phyloP scores from a whole-genome alignment of 2,329 filamentous ascomycete species.

The Capronia coronata region DNA sequence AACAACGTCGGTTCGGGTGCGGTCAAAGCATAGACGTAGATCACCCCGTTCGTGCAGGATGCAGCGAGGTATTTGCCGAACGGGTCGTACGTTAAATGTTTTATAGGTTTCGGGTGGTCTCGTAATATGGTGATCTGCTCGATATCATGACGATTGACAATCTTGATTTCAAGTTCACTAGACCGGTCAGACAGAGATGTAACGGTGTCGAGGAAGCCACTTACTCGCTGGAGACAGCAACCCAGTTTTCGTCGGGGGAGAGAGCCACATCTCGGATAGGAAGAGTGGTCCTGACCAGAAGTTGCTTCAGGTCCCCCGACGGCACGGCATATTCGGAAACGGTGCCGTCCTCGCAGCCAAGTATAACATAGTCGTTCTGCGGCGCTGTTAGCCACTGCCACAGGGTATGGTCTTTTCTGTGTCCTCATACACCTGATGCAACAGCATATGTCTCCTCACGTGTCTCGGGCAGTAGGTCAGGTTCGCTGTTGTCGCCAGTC shows the following conservation, averaged over 20 bases:
- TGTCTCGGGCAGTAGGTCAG: constrained; percentile 83
- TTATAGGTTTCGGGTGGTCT: constrained; percentile 80
- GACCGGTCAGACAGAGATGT: constrained; percentile 4
- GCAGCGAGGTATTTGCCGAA: constrained; percentile 68
- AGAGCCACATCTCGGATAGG: constrained; percentile 81
- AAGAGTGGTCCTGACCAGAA: constrained; percentile 75
- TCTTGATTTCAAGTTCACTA: constrained; percentile 77
- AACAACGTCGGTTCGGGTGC: constrained; percentile 74
- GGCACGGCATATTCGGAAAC: constrained; percentile 86
- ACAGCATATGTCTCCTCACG: constrained; percentile 79
- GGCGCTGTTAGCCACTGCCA: constrained; percentile 5
- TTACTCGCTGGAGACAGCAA: constrained; percentile 88
- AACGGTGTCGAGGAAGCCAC: constrained; percentile 29
- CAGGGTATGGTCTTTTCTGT: background rate
- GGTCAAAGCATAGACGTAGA: constrained; percentile 83
- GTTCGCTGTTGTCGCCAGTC: constrained; percentile 86
- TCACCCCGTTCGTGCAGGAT: constrained; percentile 78
- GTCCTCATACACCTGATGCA: constrained; percentile 47
- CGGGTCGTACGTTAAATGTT: constrained; percentile 83
- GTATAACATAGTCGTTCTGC: constrained; percentile 74
- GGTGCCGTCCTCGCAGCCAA: constrained; percentile 90
- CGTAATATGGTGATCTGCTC: constrained; percentile 68
- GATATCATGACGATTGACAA: constrained; percentile 77
- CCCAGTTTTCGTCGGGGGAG: constrained; percentile 76
- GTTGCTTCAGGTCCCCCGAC: constrained; percentile 63